Evolutionary conservation across 495 filamentous ascomycete species (phyloP).

Genomic region (Entonaema liquescens): DNA sequence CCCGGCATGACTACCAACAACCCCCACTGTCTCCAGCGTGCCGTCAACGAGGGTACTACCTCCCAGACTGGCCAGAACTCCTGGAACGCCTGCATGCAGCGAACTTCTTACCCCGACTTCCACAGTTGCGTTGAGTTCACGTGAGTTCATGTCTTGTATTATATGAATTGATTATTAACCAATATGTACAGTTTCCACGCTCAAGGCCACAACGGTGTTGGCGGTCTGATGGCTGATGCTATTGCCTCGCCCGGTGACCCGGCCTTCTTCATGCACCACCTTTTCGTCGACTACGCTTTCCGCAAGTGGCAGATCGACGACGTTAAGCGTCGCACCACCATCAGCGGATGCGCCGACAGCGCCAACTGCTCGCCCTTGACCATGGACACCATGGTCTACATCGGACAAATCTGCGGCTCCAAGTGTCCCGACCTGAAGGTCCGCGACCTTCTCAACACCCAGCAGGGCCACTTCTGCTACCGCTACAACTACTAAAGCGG

Average conservation of each 20-base stretch:
- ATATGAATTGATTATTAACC: neutral
- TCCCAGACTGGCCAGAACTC: constrained; percentile 39
- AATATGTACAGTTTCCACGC: constrained; percentile 35
- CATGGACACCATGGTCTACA: constrained; percentile 51
- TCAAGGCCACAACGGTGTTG: constrained; percentile 47
- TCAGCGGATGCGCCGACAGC: constrained; percentile 47
- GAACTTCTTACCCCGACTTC: constrained; percentile 46
- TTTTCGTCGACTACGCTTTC: constrained; percentile 69
- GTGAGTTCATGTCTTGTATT: constrained; percentile 28
- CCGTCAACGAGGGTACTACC: constrained; percentile 45
- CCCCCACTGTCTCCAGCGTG: constrained; percentile 48
- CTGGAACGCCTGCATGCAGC: constrained; percentile 43
- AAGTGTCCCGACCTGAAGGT: constrained; percentile 49
- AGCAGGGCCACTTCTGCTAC: constrained; percentile 45
- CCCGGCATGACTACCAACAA: constrained; percentile 44
- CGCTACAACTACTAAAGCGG: constrained; percentile 43
- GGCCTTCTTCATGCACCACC: constrained; percentile 71
- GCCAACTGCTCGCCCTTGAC: constrained; percentile 42
- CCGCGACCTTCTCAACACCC: constrained; percentile 47
- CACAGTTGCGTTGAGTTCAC: constrained; percentile 48
- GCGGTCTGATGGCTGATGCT: constrained; percentile 63
- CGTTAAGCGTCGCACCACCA: constrained; percentile 30
- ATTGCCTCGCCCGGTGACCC: constrained; percentile 68
- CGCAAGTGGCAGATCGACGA: constrained; percentile 67
- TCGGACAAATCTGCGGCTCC: constrained; percentile 48